Conservation (phyloP, 78 protist species). For the Dictyostelium intermedium region DNA sequence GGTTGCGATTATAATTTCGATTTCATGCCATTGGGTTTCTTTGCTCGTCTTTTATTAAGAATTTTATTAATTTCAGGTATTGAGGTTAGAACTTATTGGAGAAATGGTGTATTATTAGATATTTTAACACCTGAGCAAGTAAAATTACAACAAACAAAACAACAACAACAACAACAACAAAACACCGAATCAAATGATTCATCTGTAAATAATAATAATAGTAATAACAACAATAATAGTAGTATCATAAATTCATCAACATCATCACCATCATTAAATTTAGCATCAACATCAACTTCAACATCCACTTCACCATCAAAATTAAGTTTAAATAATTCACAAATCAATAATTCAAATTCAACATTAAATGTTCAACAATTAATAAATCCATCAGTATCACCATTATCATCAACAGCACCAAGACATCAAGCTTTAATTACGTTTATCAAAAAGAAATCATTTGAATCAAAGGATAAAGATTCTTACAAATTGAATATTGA, state of each 20-base stretch:
- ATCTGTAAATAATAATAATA: not conserved
- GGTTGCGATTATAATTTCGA: slow-evolving; percentile 78
- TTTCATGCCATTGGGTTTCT: slow-evolving; percentile 78
- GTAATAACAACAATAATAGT: not conserved
- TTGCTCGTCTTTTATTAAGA: slow-evolving; percentile 49
- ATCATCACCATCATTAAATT: not conserved
- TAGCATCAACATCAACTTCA: not conserved
- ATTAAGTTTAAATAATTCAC: slow-evolving; percentile 1
- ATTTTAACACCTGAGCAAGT: not conserved
- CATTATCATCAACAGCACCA: not conserved
- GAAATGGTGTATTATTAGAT: slow-evolving; percentile 59
- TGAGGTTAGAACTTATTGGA: slow-evolving; percentile 65
- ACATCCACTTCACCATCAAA: slow-evolving; percentile 3
- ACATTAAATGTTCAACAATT: not conserved
- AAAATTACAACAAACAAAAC: slow-evolving; percentile 1
- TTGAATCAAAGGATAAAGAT: slow-evolving; percentile 37
- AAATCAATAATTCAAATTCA: not conserved
- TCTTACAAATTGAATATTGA: slow-evolving; percentile 60
- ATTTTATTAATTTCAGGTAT: slow-evolving; percentile 35
- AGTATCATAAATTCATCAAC: not conserved
- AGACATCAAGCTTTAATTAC: slow-evolving; percentile 58
- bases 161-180: not conserved
- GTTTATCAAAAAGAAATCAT: slow-evolving; percentile 44
- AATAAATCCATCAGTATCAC: not conserved
- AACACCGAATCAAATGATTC: not conserved